Evolutionary conservation across 805 yeast genomes (phyloP).

Genomic region (Cyberlindnera misumaiensis): DNA sequence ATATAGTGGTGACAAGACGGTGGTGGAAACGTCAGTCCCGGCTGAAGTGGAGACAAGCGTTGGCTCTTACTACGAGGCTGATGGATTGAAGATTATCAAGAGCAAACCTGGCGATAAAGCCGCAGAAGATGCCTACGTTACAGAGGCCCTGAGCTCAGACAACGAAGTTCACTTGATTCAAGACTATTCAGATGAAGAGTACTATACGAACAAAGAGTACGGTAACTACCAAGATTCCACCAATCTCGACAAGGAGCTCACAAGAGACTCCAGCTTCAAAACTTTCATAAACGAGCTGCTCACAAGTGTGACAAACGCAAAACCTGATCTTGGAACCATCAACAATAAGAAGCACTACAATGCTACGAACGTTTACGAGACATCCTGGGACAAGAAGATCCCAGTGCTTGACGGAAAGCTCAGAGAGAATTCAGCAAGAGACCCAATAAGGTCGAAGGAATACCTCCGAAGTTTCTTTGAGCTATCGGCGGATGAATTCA

Average conservation of each 20-base stretch:
- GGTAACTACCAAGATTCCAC: constrained; percentile 7
- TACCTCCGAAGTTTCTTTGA: constrained; percentile 16
- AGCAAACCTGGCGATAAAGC: constrained; percentile 8
- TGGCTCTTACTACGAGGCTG: constrained; percentile 1
- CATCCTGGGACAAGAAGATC: constrained; percentile 14
- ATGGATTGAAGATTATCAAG: constrained; percentile 8
- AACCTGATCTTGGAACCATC: constrained; percentile 13
- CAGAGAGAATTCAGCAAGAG: constrained; percentile 18
- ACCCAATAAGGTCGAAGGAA: constrained; percentile 21
- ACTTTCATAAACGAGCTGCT: constrained; percentile 16
- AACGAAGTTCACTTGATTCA: constrained; percentile 9
- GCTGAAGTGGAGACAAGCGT: no score
- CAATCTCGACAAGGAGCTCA: constrained; percentile 9
- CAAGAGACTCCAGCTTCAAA: constrained; percentile 9
- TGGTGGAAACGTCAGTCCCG: background rate
- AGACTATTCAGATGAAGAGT: constrained; percentile 15
- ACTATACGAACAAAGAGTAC: constrained; percentile 11
- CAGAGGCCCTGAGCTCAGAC: constrained; percentile 2
- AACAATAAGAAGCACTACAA: constrained; percentile 22
- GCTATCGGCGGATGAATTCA: constrained; percentile 12
- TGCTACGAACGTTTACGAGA: constrained; percentile 8
- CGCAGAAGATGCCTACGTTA: constrained; percentile 4
- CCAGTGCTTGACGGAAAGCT: constrained; percentile 22
- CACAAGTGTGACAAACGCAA: constrained; percentile 8
- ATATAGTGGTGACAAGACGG: constrained; percentile 1